phyloP scores from a whole-genome alignment of 2,329 filamentous ascomycete species.

The Botrytis fabae region DNA sequence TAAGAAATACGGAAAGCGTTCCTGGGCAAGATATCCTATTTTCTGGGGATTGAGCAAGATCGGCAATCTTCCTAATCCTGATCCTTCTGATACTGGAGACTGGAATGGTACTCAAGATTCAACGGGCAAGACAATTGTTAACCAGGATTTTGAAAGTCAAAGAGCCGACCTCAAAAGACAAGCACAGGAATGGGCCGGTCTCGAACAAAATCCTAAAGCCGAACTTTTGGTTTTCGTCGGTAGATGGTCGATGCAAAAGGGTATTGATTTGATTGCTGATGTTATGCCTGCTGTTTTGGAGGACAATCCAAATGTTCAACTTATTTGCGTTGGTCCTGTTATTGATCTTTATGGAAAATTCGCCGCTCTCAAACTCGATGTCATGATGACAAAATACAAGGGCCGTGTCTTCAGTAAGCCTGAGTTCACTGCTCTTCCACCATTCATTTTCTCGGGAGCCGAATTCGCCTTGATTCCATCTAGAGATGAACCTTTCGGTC shows the following conservation, averaged over 20 bases:
- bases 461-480: constrained; percentile 69
- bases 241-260: constrained; percentile 69
- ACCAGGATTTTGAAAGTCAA: constrained; percentile 54
- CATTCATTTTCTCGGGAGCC: constrained; percentile 66
- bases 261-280: constrained; percentile 67
- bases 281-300: constrained; percentile 65
- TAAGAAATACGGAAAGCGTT: constrained; percentile 67
- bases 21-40: constrained; percentile 66
- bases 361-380: constrained; percentile 62
- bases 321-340: constrained; percentile 63
- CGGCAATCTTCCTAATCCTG: constrained; percentile 68
- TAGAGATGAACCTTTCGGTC: constrained; percentile 67
- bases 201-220: constrained; percentile 60
- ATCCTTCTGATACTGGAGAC: constrained; percentile 58
- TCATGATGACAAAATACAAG: constrained; percentile 63
- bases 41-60: constrained; percentile 67
- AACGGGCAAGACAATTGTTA: constrained; percentile 49
- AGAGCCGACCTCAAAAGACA: constrained; percentile 57
- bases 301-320: constrained; percentile 57
- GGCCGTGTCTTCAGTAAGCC: constrained; percentile 67
- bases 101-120: constrained; percentile 57
- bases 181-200: constrained; percentile 66
- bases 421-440: constrained; percentile 66
- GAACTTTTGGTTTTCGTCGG: constrained; percentile 69
- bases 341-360: constrained; percentile 70